phyloP scores from a whole-genome alignment of 2,329 filamentous ascomycete genomes.

The Plectosphaerella sp. region DNA sequence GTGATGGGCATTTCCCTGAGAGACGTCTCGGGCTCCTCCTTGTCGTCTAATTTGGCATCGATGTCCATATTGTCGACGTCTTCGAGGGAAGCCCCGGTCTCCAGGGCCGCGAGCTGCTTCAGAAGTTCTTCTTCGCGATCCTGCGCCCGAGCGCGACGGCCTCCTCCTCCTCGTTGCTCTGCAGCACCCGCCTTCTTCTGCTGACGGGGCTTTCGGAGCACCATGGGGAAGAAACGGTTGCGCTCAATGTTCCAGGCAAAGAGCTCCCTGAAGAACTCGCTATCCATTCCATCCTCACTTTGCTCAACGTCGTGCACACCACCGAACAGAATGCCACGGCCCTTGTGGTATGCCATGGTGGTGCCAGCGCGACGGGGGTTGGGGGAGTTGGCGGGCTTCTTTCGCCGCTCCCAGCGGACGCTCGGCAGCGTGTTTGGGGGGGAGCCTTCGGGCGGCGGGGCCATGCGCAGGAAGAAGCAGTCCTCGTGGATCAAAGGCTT shows the following conservation, averaged over 20 bases:
- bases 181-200: conserved; percentile 57
- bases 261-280: conserved; percentile 90
- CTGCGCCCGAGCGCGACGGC: conserved; percentile 69
- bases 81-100: conserved; percentile 65
- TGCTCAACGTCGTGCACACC: conserved; percentile 92
- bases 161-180: conserved; percentile 47
- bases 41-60: conserved; percentile 42
- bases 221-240: conserved; percentile 87
- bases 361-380: conserved; percentile 79
- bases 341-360: conserved; percentile 93
- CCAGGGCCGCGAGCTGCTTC: conserved; percentile 78
- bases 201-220: conserved; percentile 67
- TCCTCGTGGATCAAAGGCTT: conserved; percentile 92
- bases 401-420: conserved; percentile 88
- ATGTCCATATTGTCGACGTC: conserved; percentile 44
- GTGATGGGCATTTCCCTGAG: conserved; percentile 60
- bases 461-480: conserved; percentile 86
- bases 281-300: conserved; percentile 91
- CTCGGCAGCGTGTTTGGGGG: conserved; percentile 61
- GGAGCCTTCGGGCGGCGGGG: conserved; percentile 64
- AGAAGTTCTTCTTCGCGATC: conserved; percentile 90
- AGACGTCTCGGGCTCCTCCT: conserved; percentile 52
- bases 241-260: conserved; percentile 94
- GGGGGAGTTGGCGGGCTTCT: conserved; percentile 85
- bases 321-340: conserved; percentile 87